Evolutionary conservation across 306 rosid species (phyloP).

Genomic region (Adenanthera pavonina): DNA sequence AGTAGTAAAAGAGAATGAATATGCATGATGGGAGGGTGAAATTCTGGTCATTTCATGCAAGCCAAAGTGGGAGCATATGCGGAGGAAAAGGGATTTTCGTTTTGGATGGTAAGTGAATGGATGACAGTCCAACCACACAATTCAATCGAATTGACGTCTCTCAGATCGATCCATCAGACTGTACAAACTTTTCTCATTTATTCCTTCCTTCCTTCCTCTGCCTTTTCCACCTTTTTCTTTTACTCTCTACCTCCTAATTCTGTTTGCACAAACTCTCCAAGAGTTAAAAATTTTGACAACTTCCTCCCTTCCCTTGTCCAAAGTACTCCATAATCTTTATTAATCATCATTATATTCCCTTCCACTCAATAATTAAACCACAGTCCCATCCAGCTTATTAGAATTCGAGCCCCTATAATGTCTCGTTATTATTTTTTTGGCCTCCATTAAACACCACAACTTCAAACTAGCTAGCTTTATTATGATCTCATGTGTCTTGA

Average conservation of each 20-base stretch:
- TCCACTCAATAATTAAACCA: not conserved
- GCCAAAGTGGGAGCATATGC: conserved; percentile 59
- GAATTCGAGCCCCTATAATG: not conserved
- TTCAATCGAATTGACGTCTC: conserved; percentile 50
- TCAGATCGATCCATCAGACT: conserved; percentile 47
- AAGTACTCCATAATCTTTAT: not conserved
- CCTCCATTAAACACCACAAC: too few species aligned
- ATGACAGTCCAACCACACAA: conserved; percentile 66
- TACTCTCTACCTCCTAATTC: conserved; percentile 23
- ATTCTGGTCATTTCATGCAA: conserved; percentile 60
- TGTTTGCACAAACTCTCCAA: conserved; percentile 51
- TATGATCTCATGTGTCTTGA: too few species aligned
- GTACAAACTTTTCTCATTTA: conserved; percentile 50
- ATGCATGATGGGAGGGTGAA: conserved; percentile 56
- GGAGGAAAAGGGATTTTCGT: conserved; percentile 47
- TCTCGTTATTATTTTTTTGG: too few species aligned
- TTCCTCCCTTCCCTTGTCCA: conserved; percentile 24
- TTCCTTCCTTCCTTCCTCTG: conserved; percentile 26
- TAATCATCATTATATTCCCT: not conserved
- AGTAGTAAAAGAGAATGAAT: conserved; percentile 35
- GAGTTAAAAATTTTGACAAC: conserved; percentile 38
- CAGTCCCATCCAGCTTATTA: not conserved
- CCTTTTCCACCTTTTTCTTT: not conserved
- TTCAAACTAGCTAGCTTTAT: too few species aligned
- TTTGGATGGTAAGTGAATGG: conserved; percentile 41